Evolutionary conservation across 306 rosid genomes (phyloP), one percentile per base, ranked within the genome.

Genomic region (Mimosa pudica): DNA sequence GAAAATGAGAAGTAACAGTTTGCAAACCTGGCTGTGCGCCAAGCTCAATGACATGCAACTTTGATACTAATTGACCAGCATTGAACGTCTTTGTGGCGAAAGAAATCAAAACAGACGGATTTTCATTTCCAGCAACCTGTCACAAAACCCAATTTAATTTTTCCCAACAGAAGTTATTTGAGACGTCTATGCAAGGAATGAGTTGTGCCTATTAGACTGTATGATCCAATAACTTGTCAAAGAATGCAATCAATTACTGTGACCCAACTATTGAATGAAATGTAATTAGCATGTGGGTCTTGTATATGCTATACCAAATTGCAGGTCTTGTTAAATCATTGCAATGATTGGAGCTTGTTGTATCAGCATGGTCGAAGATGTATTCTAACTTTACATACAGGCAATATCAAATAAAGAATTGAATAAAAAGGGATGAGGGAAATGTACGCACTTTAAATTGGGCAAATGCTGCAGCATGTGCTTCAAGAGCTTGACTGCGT

Each of bases 401-500:
- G 61, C 12, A 49, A 46, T 49, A 74, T 63, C 24, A 70, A 60
- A 70, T 74, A 63, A 74, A 77, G 47, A 65, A 54, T 3, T 20
- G 68, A 16, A 32, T 24, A 70, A 74, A 85, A 70, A 16, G 36
- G 70, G 35, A 32, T 20, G 35, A 33, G 41, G 41, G 78, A 65
- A 77, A 57, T 61, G 52, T 60, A 67, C 92, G 3, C 77, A 96
- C 99, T 87, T 93, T 96, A 79, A 88, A 89, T 85, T 93, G 98
- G 74, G 99, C 98, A 87, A 96, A 96, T 73, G 99, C 80, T 32
- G 98, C 99, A 61, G 99, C 99, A 76, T 96, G 99, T 45, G 99
- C 98, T 87, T 96, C 99, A 83, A 96, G 94, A 73, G 99, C 98
- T 88, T 96, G 99, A 87, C 99, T 96, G 57, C 99, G 95, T 88